A percentile compares a stretch with the other conserved stretches of the same genome.
phyloP scores from a whole-genome alignment of 2,329 filamentous ascomycete genomes.

The Paramyrothecium roridum region DNA sequence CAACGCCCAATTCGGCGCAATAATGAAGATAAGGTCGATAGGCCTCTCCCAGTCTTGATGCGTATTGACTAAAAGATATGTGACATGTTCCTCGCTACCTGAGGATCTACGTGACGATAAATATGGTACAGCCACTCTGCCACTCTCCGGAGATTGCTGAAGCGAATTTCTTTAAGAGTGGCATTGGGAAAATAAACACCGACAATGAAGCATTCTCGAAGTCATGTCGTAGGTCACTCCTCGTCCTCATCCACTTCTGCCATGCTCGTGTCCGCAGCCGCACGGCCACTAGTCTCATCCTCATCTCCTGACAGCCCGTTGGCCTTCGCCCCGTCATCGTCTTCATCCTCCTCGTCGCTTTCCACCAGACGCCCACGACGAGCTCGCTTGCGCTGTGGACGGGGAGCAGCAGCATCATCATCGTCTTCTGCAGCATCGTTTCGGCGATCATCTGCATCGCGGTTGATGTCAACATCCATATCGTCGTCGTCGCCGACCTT shows the following conservation, averaged over 20 bases:
- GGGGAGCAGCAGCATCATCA: slow-evolving; percentile 44
- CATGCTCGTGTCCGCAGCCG: slow-evolving; percentile 36
- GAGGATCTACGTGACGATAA: neutral
- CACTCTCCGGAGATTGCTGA: neutral
- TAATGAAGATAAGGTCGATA: too few species aligned
- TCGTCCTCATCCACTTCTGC: slow-evolving; percentile 32
- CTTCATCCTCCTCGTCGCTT: slow-evolving; percentile 50
- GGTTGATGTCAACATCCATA: slow-evolving; percentile 47
- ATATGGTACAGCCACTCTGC: neutral
- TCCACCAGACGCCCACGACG: slow-evolving; percentile 51
- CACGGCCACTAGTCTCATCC: slow-evolving; percentile 18
- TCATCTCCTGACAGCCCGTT: slow-evolving; percentile 18
- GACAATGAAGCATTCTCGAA: too few species aligned
- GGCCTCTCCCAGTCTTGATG: too few species aligned
- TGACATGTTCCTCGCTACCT: neutral
- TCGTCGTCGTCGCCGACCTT: slow-evolving; percentile 35
- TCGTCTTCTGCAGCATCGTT: slow-evolving; percentile 39
- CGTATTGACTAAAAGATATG: neutral
- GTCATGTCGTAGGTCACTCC: slow-evolving; percentile 9
- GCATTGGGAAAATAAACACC: slow-evolving; percentile 3
- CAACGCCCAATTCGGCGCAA: too few species aligned
- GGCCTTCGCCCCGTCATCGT: slow-evolving; percentile 14
- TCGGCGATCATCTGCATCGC: slow-evolving; percentile 32
- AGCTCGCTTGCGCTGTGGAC: slow-evolving; percentile 41
- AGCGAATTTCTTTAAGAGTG: neutral